phyloP scores from a whole-genome alignment of 2,329 filamentous ascomycete species.

The Pseudogymnoascus sp. region DNA sequence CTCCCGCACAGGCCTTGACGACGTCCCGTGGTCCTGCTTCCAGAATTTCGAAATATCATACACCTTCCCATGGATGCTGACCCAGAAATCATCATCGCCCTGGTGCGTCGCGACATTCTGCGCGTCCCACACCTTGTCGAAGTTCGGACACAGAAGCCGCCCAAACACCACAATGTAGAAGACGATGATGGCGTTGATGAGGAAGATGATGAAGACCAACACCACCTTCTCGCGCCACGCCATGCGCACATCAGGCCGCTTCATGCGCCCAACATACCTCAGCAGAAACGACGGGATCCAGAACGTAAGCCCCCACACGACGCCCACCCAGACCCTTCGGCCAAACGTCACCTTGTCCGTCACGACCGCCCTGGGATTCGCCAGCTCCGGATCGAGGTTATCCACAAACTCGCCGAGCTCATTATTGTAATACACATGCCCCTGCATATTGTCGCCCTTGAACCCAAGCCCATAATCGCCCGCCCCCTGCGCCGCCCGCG shows the following conservation, averaged over 20 bases:
- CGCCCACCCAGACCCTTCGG: slow-evolving; percentile 68
- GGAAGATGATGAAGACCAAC: slow-evolving; percentile 66
- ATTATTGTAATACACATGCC: slow-evolving; percentile 64
- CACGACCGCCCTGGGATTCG: slow-evolving; percentile 66
- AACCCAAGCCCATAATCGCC: slow-evolving; percentile 85
- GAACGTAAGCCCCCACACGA: slow-evolving; percentile 83
- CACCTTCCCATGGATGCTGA: slow-evolving; percentile 77
- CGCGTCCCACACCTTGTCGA: slow-evolving; percentile 76
- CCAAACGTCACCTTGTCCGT: slow-evolving; percentile 53
- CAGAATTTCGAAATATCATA: slow-evolving; percentile 91
- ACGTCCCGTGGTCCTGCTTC: slow-evolving; percentile 76
- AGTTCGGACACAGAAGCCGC: slow-evolving; percentile 78
- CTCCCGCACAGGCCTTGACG: slow-evolving; percentile 42
- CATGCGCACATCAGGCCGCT: slow-evolving; percentile 90
- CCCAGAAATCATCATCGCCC: slow-evolving; percentile 71
- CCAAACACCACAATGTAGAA: slow-evolving; percentile 93
- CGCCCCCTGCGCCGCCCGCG: slow-evolving; percentile 46
- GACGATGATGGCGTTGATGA: slow-evolving; percentile 73
- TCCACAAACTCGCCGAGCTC: slow-evolving; percentile 58
- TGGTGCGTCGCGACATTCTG: slow-evolving; percentile 63
- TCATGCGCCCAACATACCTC: slow-evolving; percentile 83
- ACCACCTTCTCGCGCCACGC: slow-evolving; percentile 96
- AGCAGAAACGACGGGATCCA: slow-evolving; percentile 88
- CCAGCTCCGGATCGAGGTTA: slow-evolving; percentile 67
- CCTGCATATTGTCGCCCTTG: slow-evolving; percentile 74